These are phyloP conservation scores for Arthrobotrys iridis DNA, from an alignment of 2,329 filamentous ascomycete species.

Conservation along the genomic window DNA sequence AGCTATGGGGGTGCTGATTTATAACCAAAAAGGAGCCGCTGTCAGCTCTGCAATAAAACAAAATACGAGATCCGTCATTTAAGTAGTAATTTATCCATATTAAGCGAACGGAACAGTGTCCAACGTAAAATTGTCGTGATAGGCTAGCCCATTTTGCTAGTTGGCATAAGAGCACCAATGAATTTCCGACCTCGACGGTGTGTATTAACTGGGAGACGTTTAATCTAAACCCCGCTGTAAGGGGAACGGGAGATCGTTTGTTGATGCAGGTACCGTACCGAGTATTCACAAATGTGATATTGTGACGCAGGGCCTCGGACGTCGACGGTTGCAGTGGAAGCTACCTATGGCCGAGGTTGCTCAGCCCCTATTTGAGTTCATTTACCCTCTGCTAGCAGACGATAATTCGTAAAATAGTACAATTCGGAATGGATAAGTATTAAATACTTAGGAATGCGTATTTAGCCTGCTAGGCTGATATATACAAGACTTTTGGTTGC, in stretches of 20 bases:
- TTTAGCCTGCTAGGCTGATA: conserved; percentile 49
- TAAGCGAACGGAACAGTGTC: conserved; percentile 17
- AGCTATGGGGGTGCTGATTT: background rate
- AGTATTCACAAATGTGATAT: conserved; percentile 23
- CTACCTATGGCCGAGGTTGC: background rate
- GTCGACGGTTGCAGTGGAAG: background rate
- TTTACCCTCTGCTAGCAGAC: conserved; percentile 1
- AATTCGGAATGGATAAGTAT: background rate
- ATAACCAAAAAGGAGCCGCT: background rate
- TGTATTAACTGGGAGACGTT: background rate
- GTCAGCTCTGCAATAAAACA: conserved; percentile 7
- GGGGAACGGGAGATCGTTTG: conserved; percentile 18
- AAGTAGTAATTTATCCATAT: conserved; percentile 43
- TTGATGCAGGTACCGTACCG: conserved; percentile 53
- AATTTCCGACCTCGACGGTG: background rate
- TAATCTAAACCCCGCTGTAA: conserved; percentile 27
- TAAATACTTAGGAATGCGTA: background rate
- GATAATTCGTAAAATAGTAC: background rate
- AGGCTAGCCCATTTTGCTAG: background rate
- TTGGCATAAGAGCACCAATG: background rate
- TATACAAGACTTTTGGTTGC: background rate
- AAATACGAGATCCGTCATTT: conserved; percentile 49
- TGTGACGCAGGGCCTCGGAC: conserved; percentile 2
- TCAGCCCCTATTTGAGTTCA: conserved; percentile 5
- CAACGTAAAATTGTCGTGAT: conserved; percentile 28